Base-by-base conservation (phyloP, 768 basidiomycete genomes). In the Kwoniella dejecticola region DNA sequence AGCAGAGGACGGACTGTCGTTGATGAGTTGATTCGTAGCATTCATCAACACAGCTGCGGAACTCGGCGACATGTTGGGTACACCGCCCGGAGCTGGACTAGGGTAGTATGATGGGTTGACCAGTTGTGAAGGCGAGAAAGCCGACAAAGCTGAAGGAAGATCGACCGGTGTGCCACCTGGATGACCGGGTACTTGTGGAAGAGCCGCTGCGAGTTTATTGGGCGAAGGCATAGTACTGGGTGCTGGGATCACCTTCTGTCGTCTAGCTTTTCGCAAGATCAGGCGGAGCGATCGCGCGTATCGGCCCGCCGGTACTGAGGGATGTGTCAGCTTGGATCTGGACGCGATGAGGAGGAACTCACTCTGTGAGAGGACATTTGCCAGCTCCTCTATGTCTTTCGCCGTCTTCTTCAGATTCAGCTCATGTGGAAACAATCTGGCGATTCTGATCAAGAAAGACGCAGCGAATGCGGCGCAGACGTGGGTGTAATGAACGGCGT, bases 401-500 rank as follows among this genome's bases (percentile, higher is more conserved):
- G 88, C 84, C 47, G 92, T 88, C 59, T 88, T 86, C 21, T 82
- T 80, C 29, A 89, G 83, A 70, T 95, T 84, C 67, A 90, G 89
- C 64, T 93, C 89, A 42, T 86, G 85, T 0, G 93, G 93, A 82
- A 96, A 94, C 40, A 97, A 82, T 24, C 93, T 86, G 36, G 88
- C 86, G 48, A 96, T 82, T 30, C 93, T 87, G 49, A 97, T 82
- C 61, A 95, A 82, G 78, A 97, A 89, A 3, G 91, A 90, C 12
- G 92, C 93, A 21, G 90, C 85, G 80, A 97, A 97, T 0, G 93
- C 95, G 4, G 93, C 93, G 27, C 91, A 90, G 41, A 90, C 90
- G 74, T 97, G 75, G 8, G 77, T 79, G 54, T 80, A 80, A 53
- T 80, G 79, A 1, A 78, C 77, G 38, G 79, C 77, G 72, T 91